Evolutionary conservation across 2,329 filamentous ascomycete species (phyloP), one percentile per base, ranked within the genome.

Genomic region (Epichloe typhina): DNA sequence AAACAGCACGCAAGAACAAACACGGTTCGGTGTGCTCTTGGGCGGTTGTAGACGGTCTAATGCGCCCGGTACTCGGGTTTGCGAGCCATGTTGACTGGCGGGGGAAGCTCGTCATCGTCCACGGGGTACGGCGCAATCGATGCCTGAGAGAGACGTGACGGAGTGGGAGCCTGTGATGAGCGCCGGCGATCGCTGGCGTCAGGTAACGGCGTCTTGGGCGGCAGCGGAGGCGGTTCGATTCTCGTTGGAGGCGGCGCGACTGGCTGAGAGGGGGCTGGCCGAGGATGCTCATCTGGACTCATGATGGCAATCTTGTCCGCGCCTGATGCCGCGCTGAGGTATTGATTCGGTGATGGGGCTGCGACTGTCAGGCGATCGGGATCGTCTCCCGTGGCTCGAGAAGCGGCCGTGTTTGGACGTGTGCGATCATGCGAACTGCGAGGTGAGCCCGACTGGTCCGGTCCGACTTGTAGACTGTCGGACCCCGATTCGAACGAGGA

Each of bases 101-200:
- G 91, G 91, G 91, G 90, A 31, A 85, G 83, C 26, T 84, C 86
- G 60, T 94, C 85, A 43, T 80, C 84, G 41, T 82, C 83, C 46
- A 87, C 69, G 0, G 91, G 91, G 64, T 96, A 96, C 1, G 89
- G 89, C 36, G 87, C 75, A 8, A 71, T 64, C 1, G 65, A 55
- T 5, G 63, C 59, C 53, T 68, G 60, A 53, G 66, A 59, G 56
- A 69, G 60, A 54, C 62, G 38, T n/a, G 36, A 39, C 54, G 60
- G 44, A 49, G 59, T 56, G 47, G 58, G 55, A 39, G 64, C 70
- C 58, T 64, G 46, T 6, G 53, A 45, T 21, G 31, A 36, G 13
- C 41, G 55, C 42, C 64, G 71, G 57, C 63, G 46, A n/a, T 46
- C 39, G 4, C 23, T 21, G 31, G 53, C 64, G 52, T 79, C 82